Percentiles rank a stretch among this genome's conserved stretches.
Evolutionary conservation across 2,329 filamentous ascomycete genomes (phyloP).

Genomic region (Penicillium sp.): DNA sequence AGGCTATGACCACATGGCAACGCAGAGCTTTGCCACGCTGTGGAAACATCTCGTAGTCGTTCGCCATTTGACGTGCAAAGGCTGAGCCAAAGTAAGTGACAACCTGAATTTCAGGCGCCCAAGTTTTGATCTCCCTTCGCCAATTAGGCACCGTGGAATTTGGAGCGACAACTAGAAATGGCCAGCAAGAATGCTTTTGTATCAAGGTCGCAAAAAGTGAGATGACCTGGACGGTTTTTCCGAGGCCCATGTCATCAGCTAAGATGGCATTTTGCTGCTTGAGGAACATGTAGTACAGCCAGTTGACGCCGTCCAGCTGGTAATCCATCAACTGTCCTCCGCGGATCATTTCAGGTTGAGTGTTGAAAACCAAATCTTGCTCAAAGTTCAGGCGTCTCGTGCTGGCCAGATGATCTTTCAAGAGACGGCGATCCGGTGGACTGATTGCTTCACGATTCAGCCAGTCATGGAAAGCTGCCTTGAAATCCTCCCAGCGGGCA

Average conservation of each 20-base stretch:
- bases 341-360: conserved; percentile 67
- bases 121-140: conserved; percentile 91
- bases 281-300: conserved; percentile 89
- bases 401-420: conserved; percentile 63
- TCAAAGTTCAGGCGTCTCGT: conserved; percentile 63
- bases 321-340: conserved; percentile 87
- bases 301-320: conserved; percentile 88
- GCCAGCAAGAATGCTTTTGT: conserved; percentile 69
- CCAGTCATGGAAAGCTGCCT: conserved; percentile 78
- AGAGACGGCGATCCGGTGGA: conserved; percentile 46
- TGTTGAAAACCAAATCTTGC: conserved; percentile 57
- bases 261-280: conserved; percentile 77
- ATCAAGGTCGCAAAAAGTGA: conserved; percentile 70
- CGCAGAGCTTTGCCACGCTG: conserved; percentile 57
- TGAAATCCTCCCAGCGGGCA: conserved; percentile 71
- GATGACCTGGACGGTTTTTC: conserved; percentile 93
- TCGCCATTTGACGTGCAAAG: conserved; percentile 67
- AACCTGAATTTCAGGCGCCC: conserved; percentile 77
- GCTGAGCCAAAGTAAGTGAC: conserved; percentile 87
- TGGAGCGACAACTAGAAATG: conserved; percentile 86
- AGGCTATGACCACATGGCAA: conserved; percentile 89
- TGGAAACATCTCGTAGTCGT: conserved; percentile 80
- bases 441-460: conserved; percentile 71
- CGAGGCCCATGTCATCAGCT: conserved; percentile 96
- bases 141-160: conserved; percentile 97